These are phyloP conservation scores for Ascochyta koolunga DNA, from an alignment of 2,329 filamentous ascomycete genomes.

Conservation along the genomic window DNA sequence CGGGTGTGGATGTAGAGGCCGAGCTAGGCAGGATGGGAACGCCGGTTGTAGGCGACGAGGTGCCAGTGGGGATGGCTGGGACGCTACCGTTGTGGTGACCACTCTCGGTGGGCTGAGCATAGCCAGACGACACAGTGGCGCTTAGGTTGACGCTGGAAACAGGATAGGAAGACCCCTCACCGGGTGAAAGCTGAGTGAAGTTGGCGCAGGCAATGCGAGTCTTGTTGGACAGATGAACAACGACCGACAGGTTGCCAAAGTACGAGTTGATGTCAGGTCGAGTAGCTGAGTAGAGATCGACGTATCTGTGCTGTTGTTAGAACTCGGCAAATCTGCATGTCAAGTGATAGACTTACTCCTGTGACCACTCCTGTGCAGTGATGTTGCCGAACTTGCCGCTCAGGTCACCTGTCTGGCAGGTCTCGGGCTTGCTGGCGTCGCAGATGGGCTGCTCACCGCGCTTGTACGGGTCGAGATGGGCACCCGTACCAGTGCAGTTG, in stretches of 20 bases:
- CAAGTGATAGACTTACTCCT: conserved; percentile 54
- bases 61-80: conserved; percentile 11
- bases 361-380: conserved; percentile 35
- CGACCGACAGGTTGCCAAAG: conserved; percentile 61
- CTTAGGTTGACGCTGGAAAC: conserved; percentile 19
- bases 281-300: conserved; percentile 58
- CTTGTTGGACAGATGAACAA: conserved; percentile 60
- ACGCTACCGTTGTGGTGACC: conserved; percentile 19
- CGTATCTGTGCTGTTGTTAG: conserved; percentile 46
- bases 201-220: conserved; percentile 64
- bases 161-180: conserved; percentile 49
- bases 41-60: conserved; percentile 13
- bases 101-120: conserved; percentile 22
- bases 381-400: conserved; percentile 54
- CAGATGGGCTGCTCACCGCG: conserved; percentile 49
- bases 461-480: conserved; percentile 53
- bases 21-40: conserved; percentile 22
- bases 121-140: conserved; percentile 16
- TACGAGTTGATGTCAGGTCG: conserved; percentile 51
- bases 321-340: neutral
- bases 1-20: conserved; percentile 16
- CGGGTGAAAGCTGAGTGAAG: conserved; percentile 62
- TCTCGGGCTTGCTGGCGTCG: conserved; percentile 44
- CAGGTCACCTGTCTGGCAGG: conserved; percentile 54
- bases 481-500: conserved; percentile 52